Conservation (phyloP, 2,329 filamentous ascomycete genomes). For the Diaporthe batatas region DNA sequence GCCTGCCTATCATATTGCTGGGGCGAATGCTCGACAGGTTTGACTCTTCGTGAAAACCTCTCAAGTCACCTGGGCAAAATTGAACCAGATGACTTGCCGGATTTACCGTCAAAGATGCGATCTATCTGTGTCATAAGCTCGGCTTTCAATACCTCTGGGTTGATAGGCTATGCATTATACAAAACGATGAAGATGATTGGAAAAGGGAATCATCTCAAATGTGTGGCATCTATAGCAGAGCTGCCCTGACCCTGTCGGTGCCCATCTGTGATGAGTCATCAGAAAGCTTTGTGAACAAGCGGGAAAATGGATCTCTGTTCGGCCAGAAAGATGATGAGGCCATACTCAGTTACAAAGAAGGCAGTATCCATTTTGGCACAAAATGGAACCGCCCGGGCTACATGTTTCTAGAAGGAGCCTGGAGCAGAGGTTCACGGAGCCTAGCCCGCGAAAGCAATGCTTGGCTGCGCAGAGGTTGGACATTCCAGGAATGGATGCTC, state of each 20-base stretch:
- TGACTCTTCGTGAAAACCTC: neutral
- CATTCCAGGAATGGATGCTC: slow-evolving; percentile 23
- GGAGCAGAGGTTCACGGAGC: too few relatives aligned
- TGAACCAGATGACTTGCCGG: neutral
- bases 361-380: too few relatives aligned
- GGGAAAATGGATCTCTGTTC: neutral
- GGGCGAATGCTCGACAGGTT: neutral
- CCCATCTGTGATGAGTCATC: neutral
- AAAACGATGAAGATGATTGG: slow-evolving; percentile 44
- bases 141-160: slow-evolving; percentile 46
- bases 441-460: neutral
- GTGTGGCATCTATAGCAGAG: slow-evolving; percentile 46
- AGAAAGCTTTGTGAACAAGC: neutral
- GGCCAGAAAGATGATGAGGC: fast-evolving
- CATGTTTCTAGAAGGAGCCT: too few relatives aligned
- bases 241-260: slow-evolving; percentile 43
- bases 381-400: too few relatives aligned
- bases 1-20: slow-evolving; percentile 26
- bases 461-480: neutral
- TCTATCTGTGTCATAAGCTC: slow-evolving; percentile 8
- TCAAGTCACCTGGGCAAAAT: neutral
- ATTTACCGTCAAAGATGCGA: slow-evolving; percentile 8
- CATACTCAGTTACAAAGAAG: too few relatives aligned
- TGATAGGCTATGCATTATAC: slow-evolving; percentile 48
- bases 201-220: slow-evolving; percentile 46